Conservation (phyloP, 2,329 filamentous ascomycete genomes). For the Aureobasidium musti region DNA sequence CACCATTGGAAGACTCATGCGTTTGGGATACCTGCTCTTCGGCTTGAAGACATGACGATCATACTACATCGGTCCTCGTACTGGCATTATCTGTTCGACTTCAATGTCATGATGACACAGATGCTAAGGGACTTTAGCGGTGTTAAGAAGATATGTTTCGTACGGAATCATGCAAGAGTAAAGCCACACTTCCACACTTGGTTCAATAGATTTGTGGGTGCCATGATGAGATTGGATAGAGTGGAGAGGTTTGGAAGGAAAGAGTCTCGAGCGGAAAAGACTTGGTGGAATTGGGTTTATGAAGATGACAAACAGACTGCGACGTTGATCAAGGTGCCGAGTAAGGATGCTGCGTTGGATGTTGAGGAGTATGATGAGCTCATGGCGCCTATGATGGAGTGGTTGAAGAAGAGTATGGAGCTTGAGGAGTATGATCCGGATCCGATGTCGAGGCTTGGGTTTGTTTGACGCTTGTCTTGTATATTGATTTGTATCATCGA, state of each 20-base stretch:
- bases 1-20: conserved; percentile 40
- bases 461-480: conserved; percentile 1
- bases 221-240: conserved; percentile 47
- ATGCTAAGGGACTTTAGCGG: conserved; percentile 42
- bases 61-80: conserved; percentile 39
- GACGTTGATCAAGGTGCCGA: conserved; percentile 37
- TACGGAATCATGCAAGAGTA: conserved; percentile 42
- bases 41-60: conserved; percentile 40
- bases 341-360: conserved; percentile 38
- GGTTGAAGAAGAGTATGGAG: conserved; percentile 42
- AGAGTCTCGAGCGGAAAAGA: conserved; percentile 39
- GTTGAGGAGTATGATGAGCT: conserved; percentile 45
- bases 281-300: conserved; percentile 47
- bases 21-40: conserved; percentile 39
- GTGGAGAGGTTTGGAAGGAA: conserved; percentile 43
- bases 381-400: conserved; percentile 44
- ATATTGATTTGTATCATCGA: not conserved
- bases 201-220: conserved; percentile 44
- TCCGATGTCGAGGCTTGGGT: conserved; percentile 35
- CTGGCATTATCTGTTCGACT: conserved; percentile 43
- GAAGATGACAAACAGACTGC: conserved; percentile 38
- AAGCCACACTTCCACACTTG: conserved; percentile 44
- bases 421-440: conserved; percentile 44
- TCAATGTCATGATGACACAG: conserved; percentile 38
- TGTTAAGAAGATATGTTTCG: conserved; percentile 42